phyloP scores from a whole-genome alignment of 176 grass and related monocot species.

The Oryza meyeriana region DNA sequence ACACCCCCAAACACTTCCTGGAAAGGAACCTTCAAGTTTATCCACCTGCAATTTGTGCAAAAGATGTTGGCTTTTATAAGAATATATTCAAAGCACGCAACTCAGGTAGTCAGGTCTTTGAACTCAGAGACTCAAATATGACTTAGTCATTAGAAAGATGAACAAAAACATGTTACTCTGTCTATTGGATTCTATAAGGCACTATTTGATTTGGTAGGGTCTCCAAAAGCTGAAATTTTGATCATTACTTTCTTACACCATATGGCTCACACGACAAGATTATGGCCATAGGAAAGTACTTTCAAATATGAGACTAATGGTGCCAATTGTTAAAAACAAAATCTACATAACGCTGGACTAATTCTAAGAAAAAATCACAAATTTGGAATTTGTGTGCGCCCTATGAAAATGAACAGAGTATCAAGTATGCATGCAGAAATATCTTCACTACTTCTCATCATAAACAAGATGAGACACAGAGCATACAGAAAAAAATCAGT shows the following conservation, averaged over 20 bases:
- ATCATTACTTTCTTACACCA: not conserved
- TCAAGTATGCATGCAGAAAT: not conserved
- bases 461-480: not conserved
- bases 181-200: not conserved
- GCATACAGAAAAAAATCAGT: not conserved
- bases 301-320: not conserved
- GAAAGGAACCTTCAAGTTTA: conserved; percentile 96
- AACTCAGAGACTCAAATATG: not conserved
- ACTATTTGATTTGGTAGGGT: not conserved
- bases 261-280: not conserved
- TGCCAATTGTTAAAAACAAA: not conserved
- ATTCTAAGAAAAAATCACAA: not conserved
- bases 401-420: not conserved
- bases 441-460: not conserved
- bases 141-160: not conserved
- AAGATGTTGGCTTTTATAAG: not conserved
- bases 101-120: not conserved
- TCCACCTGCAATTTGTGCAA: conserved; percentile 58
- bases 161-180: not conserved
- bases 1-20: conserved; percentile 66
- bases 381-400: not conserved
- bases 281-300: not conserved
- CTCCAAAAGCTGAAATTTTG: not conserved
- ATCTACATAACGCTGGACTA: not conserved
- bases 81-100: not conserved